Conservation (phyloP, 2,329 filamentous ascomycete species). For the Teratosphaeria epicoccoides region DNA sequence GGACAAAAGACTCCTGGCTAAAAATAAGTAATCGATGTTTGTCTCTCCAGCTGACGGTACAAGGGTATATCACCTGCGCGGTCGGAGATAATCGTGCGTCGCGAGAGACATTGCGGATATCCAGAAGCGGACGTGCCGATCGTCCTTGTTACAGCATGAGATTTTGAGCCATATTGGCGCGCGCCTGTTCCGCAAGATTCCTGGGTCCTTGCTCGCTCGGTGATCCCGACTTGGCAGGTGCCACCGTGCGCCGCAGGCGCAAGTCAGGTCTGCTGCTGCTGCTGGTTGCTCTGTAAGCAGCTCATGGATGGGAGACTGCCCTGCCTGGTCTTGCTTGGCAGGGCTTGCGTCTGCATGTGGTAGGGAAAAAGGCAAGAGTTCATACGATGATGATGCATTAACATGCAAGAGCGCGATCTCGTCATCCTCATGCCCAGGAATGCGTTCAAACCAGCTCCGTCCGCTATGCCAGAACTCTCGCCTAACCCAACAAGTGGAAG, state of each 20-base stretch:
- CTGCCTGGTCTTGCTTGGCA: too few species aligned
- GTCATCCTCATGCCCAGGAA: background rate
- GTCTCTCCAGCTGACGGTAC: too few species aligned
- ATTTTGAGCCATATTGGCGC: background rate
- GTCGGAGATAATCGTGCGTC: too few species aligned
- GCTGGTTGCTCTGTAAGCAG: background rate
- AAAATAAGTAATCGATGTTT: too few species aligned
- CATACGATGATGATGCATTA: background rate
- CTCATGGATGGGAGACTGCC: background rate
- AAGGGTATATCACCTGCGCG: too few species aligned
- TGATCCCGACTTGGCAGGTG: background rate
- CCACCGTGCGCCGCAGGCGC: background rate
- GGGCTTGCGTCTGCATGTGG: too few species aligned
- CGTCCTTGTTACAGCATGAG: background rate
- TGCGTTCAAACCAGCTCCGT: background rate
- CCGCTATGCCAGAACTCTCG: background rate
- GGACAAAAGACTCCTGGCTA: too few species aligned
- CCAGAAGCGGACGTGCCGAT: too few species aligned
- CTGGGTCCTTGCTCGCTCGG: background rate
- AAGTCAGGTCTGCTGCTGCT: background rate
- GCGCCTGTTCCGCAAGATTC: background rate
- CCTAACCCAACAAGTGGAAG: background rate
- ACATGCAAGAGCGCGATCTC: background rate
- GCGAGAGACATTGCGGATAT: too few species aligned
- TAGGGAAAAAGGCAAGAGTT: background rate